Percentiles rank a stretch among this genome's conserved stretches.
phyloP scores from a whole-genome alignment of 208 protist species.

The Trypanosoma cruzi region DNA sequence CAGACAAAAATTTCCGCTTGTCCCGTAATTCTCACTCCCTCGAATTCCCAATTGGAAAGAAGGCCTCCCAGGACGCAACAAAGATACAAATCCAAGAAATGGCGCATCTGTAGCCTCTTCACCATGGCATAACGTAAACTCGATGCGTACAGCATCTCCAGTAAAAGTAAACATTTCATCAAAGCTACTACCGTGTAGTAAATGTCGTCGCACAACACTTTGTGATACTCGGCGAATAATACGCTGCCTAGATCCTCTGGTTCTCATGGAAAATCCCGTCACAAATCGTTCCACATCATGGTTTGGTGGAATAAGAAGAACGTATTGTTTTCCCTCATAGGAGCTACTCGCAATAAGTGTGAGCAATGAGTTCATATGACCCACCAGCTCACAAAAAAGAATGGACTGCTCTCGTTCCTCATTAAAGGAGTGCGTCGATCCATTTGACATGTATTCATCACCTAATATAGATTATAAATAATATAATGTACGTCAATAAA shows the following conservation, averaged over 20 bases:
- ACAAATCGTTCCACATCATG: conserved; percentile 5
- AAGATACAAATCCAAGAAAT: not conserved
- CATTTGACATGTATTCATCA: conserved; percentile 13
- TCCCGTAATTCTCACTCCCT: not conserved
- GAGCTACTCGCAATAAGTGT: not conserved
- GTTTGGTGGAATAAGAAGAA: conserved; percentile 15
- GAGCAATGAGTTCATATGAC: conserved; percentile 16
- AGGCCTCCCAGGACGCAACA: not conserved
- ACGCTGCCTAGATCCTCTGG: not conserved
- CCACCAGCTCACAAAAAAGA: conserved; percentile 10
- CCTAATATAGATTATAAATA: not conserved
- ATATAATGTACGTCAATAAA: not conserved
- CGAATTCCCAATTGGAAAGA: not conserved
- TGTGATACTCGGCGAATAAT: conserved; percentile 6
- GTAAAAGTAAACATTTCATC: conserved; percentile 6
- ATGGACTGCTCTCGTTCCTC: conserved; percentile 1
- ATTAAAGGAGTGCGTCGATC: not conserved
- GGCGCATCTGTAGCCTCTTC: not conserved
- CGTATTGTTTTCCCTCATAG: not conserved
- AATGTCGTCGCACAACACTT: conserved; percentile 16
- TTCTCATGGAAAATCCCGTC: conserved; percentile 2
- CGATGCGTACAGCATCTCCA: conserved; percentile 4
- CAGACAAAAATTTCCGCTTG: not conserved
- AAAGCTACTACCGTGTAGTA: conserved; percentile 4
- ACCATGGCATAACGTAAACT: not conserved